Percentiles rank a stretch among this genome's conserved stretches.
These are phyloP conservation scores for Lenwebbia sp. DNA, from an alignment of 345 rosid species.

Conservation along the genomic window DNA sequence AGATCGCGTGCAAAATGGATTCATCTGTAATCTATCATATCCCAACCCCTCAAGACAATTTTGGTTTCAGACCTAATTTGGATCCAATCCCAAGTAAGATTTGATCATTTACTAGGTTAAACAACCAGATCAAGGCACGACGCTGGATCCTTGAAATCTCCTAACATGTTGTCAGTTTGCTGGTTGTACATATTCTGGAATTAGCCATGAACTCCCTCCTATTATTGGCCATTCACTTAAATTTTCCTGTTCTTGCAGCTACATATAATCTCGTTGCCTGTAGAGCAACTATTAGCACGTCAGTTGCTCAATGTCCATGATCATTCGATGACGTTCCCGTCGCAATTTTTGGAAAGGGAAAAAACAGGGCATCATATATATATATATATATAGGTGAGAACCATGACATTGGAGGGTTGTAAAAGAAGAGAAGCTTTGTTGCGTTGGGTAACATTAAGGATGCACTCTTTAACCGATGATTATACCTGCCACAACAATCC, in stretches of 20 bases:
- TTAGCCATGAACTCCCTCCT: not conserved
- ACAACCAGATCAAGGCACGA: not conserved
- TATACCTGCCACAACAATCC: not conserved
- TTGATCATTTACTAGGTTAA: not conserved
- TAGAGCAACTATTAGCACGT: not conserved
- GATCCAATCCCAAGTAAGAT: not conserved
- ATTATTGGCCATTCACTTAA: not conserved
- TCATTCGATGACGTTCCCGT: not conserved
- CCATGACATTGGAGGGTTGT: not conserved
- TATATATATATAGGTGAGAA: not conserved
- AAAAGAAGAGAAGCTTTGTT: not conserved
- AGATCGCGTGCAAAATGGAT: too few relatives aligned
- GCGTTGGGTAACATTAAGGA: not conserved
- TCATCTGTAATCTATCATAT: not conserved
- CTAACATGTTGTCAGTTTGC: not conserved
- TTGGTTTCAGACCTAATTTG: not conserved
- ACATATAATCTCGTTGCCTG: not conserved
- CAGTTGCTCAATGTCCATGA: not conserved
- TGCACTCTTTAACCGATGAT: not conserved
- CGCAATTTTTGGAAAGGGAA: not conserved
- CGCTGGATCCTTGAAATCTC: not conserved
- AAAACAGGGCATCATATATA: not conserved
- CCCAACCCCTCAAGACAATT: not conserved
- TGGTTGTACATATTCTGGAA: not conserved
- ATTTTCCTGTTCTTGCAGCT: not conserved